A percentile compares a stretch with the other conserved stretches of the same genome.
Evolutionary conservation across 768 basidiomycete genomes (phyloP).

Genomic region (Melanogaster broomeanus): DNA sequence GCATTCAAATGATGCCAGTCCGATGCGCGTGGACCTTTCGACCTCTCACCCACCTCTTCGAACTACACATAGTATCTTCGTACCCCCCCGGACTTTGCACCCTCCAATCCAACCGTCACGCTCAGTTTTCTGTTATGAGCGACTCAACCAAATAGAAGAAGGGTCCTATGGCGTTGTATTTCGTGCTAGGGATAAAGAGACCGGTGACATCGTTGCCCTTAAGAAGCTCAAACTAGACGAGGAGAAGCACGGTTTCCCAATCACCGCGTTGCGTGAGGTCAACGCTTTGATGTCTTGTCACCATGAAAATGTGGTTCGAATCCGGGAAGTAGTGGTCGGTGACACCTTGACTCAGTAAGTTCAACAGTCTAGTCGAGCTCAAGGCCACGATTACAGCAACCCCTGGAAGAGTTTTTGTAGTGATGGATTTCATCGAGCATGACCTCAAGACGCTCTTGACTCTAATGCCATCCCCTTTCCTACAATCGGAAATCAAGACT

Average conservation of each 20-base stretch:
- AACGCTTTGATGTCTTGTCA: constrained; percentile 94
- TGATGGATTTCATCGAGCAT: constrained; percentile 99
- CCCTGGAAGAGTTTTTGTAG: constrained; percentile 86
- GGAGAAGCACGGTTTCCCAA: constrained; percentile 98
- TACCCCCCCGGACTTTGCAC: constrained; percentile 74
- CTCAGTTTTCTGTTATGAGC: constrained; percentile 91
- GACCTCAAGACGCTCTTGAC: constrained; percentile 96
- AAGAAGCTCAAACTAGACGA: constrained; percentile 99
- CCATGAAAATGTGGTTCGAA: constrained; percentile 96
- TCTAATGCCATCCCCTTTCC: constrained; percentile 93
- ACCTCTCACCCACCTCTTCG: constrained; percentile 15
- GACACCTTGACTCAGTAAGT: constrained; percentile 99
- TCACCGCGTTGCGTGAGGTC: constrained; percentile 92
- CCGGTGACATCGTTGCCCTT: constrained; percentile 93
- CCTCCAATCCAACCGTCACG: constrained; percentile 84
- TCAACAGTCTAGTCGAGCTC: constrained; percentile 10
- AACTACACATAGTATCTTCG: constrained; percentile 61
- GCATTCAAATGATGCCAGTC: constrained; percentile 13
- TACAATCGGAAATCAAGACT: constrained; percentile 98
- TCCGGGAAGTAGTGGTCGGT: constrained; percentile 96
- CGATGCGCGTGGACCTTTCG: constrained; percentile 16
- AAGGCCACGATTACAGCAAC: constrained; percentile 9
- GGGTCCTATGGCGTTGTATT: constrained; percentile 98
- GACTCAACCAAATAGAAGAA: constrained; percentile 97
- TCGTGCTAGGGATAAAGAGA: constrained; percentile 92